phyloP scores from a whole-genome alignment of 1,284 basidiomycete species.

The Leccinum griseonigrum region DNA sequence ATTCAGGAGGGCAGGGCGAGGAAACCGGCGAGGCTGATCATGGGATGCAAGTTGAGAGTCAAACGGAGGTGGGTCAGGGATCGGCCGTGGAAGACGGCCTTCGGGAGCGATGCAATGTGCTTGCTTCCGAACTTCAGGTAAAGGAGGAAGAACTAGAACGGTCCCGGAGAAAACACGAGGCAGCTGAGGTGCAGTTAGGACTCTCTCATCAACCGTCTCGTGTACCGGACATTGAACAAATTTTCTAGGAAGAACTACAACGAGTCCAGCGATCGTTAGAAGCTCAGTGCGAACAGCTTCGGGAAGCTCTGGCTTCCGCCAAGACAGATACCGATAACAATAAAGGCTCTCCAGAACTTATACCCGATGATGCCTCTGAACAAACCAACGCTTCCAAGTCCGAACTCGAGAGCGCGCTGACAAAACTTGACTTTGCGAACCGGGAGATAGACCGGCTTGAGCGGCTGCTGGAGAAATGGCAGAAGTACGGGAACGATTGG shows the following conservation, averaged over 20 bases:
- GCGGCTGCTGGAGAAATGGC: constrained; percentile 24
- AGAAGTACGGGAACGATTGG: constrained; percentile 28
- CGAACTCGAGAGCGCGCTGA: constrained; percentile 3
- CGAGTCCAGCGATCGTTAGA: constrained; percentile 17
- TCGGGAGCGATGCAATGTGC: constrained; percentile 17
- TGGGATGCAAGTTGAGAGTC: background rate
- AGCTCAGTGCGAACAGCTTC: constrained; percentile 22
- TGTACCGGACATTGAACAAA: constrained; percentile 8
- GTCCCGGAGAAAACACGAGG: constrained; percentile 17
- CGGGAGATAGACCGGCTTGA: constrained; percentile 23
- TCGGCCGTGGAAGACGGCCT: constrained; percentile 4
- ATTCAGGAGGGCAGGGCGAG: constrained; percentile 14
- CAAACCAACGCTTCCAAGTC: constrained; percentile 3
- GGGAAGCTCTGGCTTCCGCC: constrained; percentile 14
- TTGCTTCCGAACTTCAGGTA: constrained; percentile 18
- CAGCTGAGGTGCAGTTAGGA: constrained; percentile 21
- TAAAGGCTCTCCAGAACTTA: constrained; percentile 3
- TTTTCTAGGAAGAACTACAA: constrained; percentile 21
- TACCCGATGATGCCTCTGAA: constrained; percentile 6
- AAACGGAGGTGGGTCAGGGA: constrained; percentile 12
- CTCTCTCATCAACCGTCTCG: background rate
- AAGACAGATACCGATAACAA: constrained; percentile 4
- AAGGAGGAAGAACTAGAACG: constrained; percentile 23
- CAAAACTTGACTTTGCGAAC: constrained; percentile 20
- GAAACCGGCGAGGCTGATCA: constrained; percentile 18